phyloP scores from a whole-genome alignment of 2,329 filamentous ascomycete genomes.

The Sclerotinia nivalis region DNA sequence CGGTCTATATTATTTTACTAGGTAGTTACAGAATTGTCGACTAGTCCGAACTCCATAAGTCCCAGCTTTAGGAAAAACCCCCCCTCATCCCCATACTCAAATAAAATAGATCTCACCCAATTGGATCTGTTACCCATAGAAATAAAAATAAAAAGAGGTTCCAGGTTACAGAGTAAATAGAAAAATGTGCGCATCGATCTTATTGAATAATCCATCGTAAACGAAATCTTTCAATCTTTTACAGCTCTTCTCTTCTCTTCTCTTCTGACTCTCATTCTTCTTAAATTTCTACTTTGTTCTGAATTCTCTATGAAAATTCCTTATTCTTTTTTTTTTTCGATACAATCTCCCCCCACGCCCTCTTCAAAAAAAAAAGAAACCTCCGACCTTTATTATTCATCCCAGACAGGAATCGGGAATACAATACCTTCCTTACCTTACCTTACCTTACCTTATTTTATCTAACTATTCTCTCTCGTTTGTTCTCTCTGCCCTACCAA shows the following conservation, averaged over 20 bases:
- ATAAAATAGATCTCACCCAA: neutral
- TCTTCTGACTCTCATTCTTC: neutral
- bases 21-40: conserved; percentile 4
- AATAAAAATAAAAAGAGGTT: neutral
- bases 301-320: conserved; percentile 12
- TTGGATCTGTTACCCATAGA: neutral
- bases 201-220: neutral
- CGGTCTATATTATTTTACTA: neutral
- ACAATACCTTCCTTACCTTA: neutral
- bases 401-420: conserved; percentile 12
- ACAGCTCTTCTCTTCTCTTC: neutral
- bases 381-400: neutral
- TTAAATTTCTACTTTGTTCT: neutral
- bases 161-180: neutral
- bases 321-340: neutral
- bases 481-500: conserved; percentile 19
- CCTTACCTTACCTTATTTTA: neutral
- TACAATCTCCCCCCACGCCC: neutral
- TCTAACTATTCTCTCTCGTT: neutral
- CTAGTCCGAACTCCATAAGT: neutral
- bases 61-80: conserved; percentile 1
- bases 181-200: conserved; percentile 5
- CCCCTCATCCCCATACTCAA: neutral
- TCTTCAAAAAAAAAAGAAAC: neutral
- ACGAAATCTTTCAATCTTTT: neutral